These are phyloP conservation scores for Aspergillus sp. DNA, from an alignment of 2,329 filamentous ascomycete genomes.

Conservation along the genomic window DNA sequence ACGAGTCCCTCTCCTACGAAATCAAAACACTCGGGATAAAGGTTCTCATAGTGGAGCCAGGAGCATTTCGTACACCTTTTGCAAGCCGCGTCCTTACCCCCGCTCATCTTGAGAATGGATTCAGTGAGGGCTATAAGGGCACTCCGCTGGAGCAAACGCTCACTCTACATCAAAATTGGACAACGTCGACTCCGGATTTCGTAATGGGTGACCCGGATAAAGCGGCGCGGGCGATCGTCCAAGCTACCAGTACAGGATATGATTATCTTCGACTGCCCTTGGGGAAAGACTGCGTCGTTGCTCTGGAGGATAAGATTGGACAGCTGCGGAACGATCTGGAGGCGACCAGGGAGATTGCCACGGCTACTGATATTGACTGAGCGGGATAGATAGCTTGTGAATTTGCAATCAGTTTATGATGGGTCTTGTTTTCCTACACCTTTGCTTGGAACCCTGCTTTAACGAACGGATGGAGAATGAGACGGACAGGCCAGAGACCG, in stretches of 20 bases:
- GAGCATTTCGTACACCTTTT: slow-evolving; percentile 9
- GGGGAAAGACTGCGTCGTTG: slow-evolving; percentile 7
- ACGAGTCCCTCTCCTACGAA: slow-evolving; percentile 12
- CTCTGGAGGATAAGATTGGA: slow-evolving; percentile 6
- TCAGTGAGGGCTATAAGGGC: slow-evolving; percentile 4
- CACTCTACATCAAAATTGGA: neutral
- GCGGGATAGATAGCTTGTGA: neutral
- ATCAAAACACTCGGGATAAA: slow-evolving; percentile 3
- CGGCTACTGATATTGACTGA: slow-evolving; percentile 6
- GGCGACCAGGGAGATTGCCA: neutral
- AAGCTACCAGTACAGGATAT: neutral
- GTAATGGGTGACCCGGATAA: slow-evolving; percentile 1
- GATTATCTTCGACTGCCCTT: slow-evolving; percentile 1
- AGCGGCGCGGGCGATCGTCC: neutral
- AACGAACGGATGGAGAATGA: neutral
- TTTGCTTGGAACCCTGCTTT: no score
- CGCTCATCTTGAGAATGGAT: neutral
- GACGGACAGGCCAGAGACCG: neutral
- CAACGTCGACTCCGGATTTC: neutral
- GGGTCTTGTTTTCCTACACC: neutral
- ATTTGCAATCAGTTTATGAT: neutral
- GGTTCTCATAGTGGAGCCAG: slow-evolving; percentile 5
- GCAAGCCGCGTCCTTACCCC: neutral
- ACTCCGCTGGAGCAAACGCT: slow-evolving; percentile 3
- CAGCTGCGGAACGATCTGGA: slow-evolving; percentile 4